phyloP scores from a whole-genome alignment of 495 filamentous ascomycete genomes.

The Penicillium angulare region DNA sequence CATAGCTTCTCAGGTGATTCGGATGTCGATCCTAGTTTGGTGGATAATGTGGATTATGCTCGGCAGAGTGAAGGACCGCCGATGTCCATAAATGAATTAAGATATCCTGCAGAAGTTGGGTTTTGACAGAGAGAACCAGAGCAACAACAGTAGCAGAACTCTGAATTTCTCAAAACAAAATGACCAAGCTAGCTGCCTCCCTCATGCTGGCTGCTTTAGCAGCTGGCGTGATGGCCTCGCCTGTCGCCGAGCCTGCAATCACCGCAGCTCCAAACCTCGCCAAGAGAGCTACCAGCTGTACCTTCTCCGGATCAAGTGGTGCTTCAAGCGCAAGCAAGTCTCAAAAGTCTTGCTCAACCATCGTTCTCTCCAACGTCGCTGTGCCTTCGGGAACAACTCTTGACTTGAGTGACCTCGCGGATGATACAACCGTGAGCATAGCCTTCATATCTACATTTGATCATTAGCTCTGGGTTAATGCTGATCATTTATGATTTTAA shows the following conservation, averaged over 20 bases:
- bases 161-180: too few relatives aligned
- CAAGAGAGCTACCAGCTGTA: conserved; percentile 20
- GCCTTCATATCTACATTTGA: conserved; percentile 21
- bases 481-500: background rate
- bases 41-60: too few relatives aligned
- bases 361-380: conserved; percentile 45
- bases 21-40: too few relatives aligned
- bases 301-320: conserved; percentile 21
- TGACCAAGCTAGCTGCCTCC: too few relatives aligned
- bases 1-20: too few relatives aligned
- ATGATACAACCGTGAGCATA: conserved; percentile 39
- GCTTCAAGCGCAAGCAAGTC: conserved; percentile 36
- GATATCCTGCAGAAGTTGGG: too few relatives aligned
- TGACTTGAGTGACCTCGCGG: conserved; percentile 45
- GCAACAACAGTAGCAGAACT: too few relatives aligned
- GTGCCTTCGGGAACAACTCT: conserved; percentile 54
- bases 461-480: conserved; percentile 27
- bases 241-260: conserved; percentile 14
- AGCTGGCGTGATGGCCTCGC: too few relatives aligned
- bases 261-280: conserved; percentile 23
- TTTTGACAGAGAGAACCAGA: too few relatives aligned
- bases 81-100: too few relatives aligned
- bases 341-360: conserved; percentile 51
- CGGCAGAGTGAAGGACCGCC: too few relatives aligned
- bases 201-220: too few relatives aligned